Percentiles rank a stretch among this genome's conserved stretches.
These are phyloP conservation scores for Pestalotiopsis sp. DNA, from an alignment of 2,329 filamentous ascomycete species.

Conservation along the genomic window DNA sequence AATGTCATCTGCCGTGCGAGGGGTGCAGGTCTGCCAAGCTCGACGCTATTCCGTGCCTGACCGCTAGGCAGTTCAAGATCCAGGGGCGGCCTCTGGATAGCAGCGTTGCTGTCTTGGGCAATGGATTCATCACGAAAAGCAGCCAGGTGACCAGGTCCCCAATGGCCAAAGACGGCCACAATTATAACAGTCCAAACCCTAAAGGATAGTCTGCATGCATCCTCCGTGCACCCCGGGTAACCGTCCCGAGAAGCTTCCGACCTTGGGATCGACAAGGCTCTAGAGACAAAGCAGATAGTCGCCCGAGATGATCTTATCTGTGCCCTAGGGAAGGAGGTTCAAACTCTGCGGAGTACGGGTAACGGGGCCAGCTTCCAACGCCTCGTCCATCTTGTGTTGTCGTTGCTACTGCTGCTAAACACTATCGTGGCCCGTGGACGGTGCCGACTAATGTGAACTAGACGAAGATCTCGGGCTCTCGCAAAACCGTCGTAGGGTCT, in stretches of 20 bases:
- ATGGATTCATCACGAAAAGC: not conserved
- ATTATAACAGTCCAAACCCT: not conserved
- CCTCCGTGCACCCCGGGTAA: not conserved
- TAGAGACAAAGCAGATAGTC: not conserved
- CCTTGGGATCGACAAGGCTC: not conserved
- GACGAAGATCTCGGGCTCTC: not conserved
- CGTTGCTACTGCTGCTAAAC: not conserved
- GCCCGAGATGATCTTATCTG: not conserved
- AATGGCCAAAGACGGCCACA: not conserved
- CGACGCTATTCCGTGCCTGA: not conserved
- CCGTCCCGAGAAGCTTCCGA: not conserved
- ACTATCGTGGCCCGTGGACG: not conserved
- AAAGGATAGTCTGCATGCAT: not conserved
- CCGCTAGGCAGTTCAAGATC: not conserved
- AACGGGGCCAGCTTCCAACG: not conserved
- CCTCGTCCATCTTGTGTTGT: too few relatives aligned
- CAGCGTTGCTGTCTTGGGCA: not conserved
- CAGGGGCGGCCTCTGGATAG: not conserved
- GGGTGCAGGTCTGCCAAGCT: not conserved
- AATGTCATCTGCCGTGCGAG: not conserved
- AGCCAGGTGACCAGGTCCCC: not conserved
- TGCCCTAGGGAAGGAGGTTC: not conserved
- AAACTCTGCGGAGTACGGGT: not conserved
- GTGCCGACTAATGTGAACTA: not conserved
- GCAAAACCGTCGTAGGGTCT: not conserved